These are phyloP conservation scores for Delphinella strobiligena DNA, from an alignment of 2,329 filamentous ascomycete genomes.

Conservation along the genomic window DNA sequence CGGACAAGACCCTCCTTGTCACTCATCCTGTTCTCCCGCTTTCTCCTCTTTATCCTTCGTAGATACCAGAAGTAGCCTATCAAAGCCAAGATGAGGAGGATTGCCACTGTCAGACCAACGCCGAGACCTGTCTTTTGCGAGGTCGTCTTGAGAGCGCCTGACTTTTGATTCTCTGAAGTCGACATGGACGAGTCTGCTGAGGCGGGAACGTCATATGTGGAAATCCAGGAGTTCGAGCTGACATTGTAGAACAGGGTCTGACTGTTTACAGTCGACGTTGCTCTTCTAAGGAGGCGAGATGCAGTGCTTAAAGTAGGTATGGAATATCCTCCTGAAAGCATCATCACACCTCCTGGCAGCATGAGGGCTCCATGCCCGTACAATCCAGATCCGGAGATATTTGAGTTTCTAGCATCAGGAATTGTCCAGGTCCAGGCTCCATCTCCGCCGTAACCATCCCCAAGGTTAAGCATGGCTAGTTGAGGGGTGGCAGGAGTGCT, in stretches of 20 bases:
- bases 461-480: constrained; percentile 63
- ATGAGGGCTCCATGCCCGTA: constrained; percentile 52
- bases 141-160: constrained; percentile 27
- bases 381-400: constrained; percentile 35
- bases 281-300: constrained; percentile 23
- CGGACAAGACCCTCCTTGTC: constrained; percentile 8
- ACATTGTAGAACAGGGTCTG: constrained; percentile 48
- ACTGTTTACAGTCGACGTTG: constrained; percentile 26
- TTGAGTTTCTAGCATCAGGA: constrained; percentile 38
- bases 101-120: constrained; percentile 32
- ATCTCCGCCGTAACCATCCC: constrained; percentile 53
- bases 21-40: constrained; percentile 17
- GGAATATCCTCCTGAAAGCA: constrained; percentile 47
- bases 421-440: constrained; percentile 59
- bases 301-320: constrained; percentile 31
- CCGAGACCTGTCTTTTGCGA: constrained; percentile 35
- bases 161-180: constrained; percentile 14
- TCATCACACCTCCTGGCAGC: constrained; percentile 49
- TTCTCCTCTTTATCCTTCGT: constrained; percentile 25
- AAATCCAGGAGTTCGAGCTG: constrained; percentile 47
- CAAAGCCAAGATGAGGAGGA: constrained; percentile 28
- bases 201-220: constrained; percentile 39
- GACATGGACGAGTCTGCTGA: neutral
- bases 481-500: constrained; percentile 68
- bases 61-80: constrained; percentile 37